phyloP scores from a whole-genome alignment of 2,329 filamentous ascomycete species.

The Mariannaea elegans region DNA sequence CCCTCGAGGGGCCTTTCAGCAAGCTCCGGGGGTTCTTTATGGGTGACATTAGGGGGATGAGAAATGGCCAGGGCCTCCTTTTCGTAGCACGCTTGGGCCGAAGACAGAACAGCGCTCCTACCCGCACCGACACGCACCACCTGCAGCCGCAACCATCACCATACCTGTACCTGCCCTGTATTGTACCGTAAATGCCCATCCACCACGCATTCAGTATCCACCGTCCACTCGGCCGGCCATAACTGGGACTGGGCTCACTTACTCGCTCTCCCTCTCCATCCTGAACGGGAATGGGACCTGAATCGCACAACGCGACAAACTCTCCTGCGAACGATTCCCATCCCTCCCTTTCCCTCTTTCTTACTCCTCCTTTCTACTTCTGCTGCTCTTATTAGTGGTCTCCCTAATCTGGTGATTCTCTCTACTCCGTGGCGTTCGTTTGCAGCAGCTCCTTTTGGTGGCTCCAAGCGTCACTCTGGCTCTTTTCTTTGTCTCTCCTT shows the following conservation, averaged over 20 bases:
- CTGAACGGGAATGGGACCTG: slow-evolving; percentile 5
- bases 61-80: slow-evolving; percentile 16
- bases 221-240: slow-evolving; percentile 8
- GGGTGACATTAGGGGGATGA: slow-evolving; percentile 16
- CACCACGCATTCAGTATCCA: slow-evolving; percentile 12
- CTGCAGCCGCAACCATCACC: slow-evolving; percentile 24
- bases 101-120: slow-evolving; percentile 21
- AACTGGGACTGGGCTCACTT: slow-evolving; percentile 10
- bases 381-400: slow-evolving; percentile 16
- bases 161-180: slow-evolving; percentile 12
- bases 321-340: slow-evolving; percentile 27
- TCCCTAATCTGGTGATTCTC: slow-evolving; percentile 9
- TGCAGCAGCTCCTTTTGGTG: slow-evolving; percentile 24
- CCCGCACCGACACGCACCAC: slow-evolving; percentile 24
- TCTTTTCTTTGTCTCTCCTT: slow-evolving; percentile 32
- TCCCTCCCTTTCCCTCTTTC: slow-evolving; percentile 30
- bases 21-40: slow-evolving; percentile 3
- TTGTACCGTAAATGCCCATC: background rate
- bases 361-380: slow-evolving; percentile 1
- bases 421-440: slow-evolving; percentile 1
- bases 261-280: slow-evolving; percentile 19
- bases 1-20: background rate
- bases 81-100: slow-evolving; percentile 19
- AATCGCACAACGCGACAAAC: slow-evolving; percentile 33
- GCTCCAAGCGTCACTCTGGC: slow-evolving; percentile 10